Evolutionary conservation across 768 basidiomycete species (phyloP).

Genomic region (Panaeolus cyanescens): DNA sequence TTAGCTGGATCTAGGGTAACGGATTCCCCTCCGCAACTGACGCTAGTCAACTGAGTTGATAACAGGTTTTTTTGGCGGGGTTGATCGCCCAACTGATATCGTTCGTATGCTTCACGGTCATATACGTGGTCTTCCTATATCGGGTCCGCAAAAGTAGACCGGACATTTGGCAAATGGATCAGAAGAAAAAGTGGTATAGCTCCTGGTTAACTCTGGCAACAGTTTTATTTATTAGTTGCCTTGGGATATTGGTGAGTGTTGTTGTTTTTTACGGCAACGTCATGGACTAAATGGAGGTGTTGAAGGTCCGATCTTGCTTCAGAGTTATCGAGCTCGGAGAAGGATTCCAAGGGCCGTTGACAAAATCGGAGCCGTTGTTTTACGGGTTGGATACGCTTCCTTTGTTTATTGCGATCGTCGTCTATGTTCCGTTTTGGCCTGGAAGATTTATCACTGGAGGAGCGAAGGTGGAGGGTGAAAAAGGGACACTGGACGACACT

Average conservation of each 20-base stretch:
- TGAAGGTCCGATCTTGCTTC: constrained; percentile 65
- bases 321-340: constrained; percentile 59
- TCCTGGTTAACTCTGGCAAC: constrained; percentile 62
- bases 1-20: constrained; percentile 37
- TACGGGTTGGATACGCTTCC: constrained; percentile 70
- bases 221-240: constrained; percentile 54
- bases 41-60: background rate
- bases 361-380: constrained; percentile 61
- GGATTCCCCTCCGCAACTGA: background rate
- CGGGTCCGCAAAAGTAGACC: constrained; percentile 44
- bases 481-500: background rate
- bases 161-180: constrained; percentile 41
- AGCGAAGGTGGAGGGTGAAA: constrained; percentile 31
- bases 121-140: constrained; percentile 50
- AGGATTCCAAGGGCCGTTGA: constrained; percentile 61
- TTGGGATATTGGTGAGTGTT: constrained; percentile 57
- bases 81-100: constrained; percentile 57
- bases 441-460: constrained; percentile 56
- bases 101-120: constrained; percentile 46
- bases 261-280: background rate
- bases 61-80: constrained; percentile 56
- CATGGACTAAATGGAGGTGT: background rate
- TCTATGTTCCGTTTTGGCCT: constrained; percentile 68
- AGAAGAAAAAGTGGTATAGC: constrained; percentile 42
- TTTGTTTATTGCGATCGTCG: constrained; percentile 56